Base-by-base conservation (phyloP, 371 early-diverging fungal genomes). In the Entomophthora muscae region DNA sequence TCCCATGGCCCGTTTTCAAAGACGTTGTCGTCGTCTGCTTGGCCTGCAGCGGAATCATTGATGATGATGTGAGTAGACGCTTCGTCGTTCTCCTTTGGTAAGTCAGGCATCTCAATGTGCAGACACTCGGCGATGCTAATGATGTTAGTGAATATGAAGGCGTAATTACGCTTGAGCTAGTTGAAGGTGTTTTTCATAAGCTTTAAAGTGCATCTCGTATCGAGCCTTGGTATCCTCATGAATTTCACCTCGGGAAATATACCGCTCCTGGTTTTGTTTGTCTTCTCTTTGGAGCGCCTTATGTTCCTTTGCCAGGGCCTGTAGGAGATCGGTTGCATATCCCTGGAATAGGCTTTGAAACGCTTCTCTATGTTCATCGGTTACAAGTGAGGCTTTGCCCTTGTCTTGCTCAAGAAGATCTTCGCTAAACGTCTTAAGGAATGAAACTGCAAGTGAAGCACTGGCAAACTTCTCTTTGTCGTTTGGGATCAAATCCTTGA, bases 171-270 rank as follows among this genome's bases (percentile, higher is more conserved):
- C 71, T 68, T 87, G 78, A 0, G 80, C 80, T 65, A 76, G 75
- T 24, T 72, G 73, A 63, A 78, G 66, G 0, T 88, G 69, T 68
- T 86, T 87, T 59, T 91, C 90, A 70, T 85, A 87, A 0, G 76
- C 69, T 53, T 86, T 87, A 33, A 76, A 66, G 10, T 76, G 76
- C 53, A 85, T 85, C 69, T 91, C 89, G 53, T 78, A 82, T 60
- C 79, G 75, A 61, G 88, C 86, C 66, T 89, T 85, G 12, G 79
- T 79, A 28, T 90, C 93, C 28, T 92, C 91, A 7, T 82, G 79
- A 2, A 93, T 71, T 32, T 87, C 85, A 21, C 95, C 95, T 27
- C 86, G 80, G 21, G 85, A 77, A 66, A 93, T 90, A 32, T 87
- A 75, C 7, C 75, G 78, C 61, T 93, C 88, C 57, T 90, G 81